A percentile compares a stretch with the other conserved stretches of the same genome.
These are phyloP conservation scores for Metschnikowia shivogae DNA, from an alignment of 805 yeast genomes.

Conservation along the genomic window DNA sequence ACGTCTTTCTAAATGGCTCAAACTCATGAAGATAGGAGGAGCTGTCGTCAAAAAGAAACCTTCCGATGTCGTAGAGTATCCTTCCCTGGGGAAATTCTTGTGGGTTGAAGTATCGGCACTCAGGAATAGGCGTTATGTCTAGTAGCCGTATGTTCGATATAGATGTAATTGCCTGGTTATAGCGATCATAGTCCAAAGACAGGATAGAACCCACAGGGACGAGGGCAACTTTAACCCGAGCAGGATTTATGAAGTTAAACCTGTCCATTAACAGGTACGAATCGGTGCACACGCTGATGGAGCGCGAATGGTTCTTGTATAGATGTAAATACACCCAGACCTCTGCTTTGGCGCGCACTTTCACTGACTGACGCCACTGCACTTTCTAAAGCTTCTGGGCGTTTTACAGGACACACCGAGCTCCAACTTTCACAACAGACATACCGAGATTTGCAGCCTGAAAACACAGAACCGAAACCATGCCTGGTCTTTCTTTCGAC, in stretches of 20 bases:
- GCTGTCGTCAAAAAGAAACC: conserved; percentile 47
- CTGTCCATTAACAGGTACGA: conserved; percentile 12
- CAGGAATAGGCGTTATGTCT: conserved; percentile 64
- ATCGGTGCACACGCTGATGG: conserved; percentile 1
- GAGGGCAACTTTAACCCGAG: conserved; percentile 60
- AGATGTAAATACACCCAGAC: conserved; percentile 1
- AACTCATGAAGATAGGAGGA: conserved; percentile 74
- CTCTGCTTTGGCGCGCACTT: conserved; percentile 4
- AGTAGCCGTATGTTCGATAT: conserved; percentile 64
- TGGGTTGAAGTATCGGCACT: conserved; percentile 61
- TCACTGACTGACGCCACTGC: conserved; percentile 2
- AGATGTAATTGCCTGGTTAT: conserved; percentile 41
- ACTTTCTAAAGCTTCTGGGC: not conserved
- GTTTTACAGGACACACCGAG: not conserved
- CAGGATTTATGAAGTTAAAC: conserved; percentile 56
- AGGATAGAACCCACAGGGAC: conserved; percentile 60
- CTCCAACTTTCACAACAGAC: not conserved
- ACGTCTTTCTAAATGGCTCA: conserved; percentile 81
- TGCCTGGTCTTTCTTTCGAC: conserved; percentile 92
- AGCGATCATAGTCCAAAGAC: conserved; percentile 38
- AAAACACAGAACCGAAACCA: conserved; percentile 20
- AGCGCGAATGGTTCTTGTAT: not conserved
- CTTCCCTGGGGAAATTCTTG: conserved; percentile 80
- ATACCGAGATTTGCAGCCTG: not conserved
- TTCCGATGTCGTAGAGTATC: conserved; percentile 53